Evolutionary conservation across 2,329 filamentous ascomycete genomes (phyloP).

Genomic region (Aurifilum marmelostoma): DNA sequence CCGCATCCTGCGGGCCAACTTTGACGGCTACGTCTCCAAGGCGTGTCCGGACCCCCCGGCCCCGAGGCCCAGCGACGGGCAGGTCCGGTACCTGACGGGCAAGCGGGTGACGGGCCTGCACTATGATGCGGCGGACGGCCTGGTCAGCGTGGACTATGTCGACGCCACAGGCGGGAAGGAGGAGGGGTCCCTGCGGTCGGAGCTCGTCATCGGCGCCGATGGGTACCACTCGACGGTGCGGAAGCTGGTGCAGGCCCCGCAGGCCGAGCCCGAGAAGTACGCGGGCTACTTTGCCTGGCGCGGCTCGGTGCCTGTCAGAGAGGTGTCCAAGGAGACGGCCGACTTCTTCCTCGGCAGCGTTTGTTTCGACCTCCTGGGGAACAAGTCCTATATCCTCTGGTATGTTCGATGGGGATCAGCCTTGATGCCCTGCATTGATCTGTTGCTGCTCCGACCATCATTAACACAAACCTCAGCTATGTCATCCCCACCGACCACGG

Average conservation of each 20-base stretch:
- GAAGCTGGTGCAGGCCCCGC: slow-evolving; percentile 32
- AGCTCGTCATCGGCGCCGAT: slow-evolving; percentile 39
- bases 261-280: slow-evolving; percentile 30
- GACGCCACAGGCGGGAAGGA: slow-evolving; percentile 33
- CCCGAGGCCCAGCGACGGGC: slow-evolving; percentile 30
- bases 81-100: slow-evolving; percentile 32
- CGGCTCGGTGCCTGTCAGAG: slow-evolving; percentile 33
- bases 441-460: no score
- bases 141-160: slow-evolving; percentile 31
- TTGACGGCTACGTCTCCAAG: slow-evolving; percentile 40
- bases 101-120: slow-evolving; percentile 31
- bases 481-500: slow-evolving; percentile 49
- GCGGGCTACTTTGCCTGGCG: slow-evolving; percentile 38
- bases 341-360: slow-evolving; percentile 31
- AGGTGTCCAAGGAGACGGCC: slow-evolving; percentile 31
- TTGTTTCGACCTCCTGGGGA: slow-evolving; percentile 26
- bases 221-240: slow-evolving; percentile 40
- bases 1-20: slow-evolving; percentile 44
- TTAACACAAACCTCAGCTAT: slow-evolving; percentile 35
- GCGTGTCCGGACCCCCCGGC: slow-evolving; percentile 33
- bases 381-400: slow-evolving; percentile 33
- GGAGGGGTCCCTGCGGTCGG: slow-evolving; percentile 39
- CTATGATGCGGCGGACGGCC: slow-evolving; percentile 14
- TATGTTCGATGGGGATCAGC: slow-evolving; percentile 25
- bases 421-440: neutral